Conservation (phyloP, 1,139 yeast genomes). For the Spathaspora sp. region DNA sequence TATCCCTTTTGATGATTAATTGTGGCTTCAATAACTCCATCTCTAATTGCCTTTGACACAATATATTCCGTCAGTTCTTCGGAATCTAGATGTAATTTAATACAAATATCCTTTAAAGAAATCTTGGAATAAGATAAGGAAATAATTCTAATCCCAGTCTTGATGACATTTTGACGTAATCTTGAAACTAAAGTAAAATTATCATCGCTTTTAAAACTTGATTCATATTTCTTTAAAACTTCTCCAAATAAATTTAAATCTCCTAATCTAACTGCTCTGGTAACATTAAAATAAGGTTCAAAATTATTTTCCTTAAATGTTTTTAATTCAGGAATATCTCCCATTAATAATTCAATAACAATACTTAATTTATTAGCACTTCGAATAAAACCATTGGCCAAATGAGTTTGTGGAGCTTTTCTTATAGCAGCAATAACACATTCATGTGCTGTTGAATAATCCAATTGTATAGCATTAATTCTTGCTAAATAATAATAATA, state of each 20-base stretch:
- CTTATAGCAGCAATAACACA: constrained; percentile 90
- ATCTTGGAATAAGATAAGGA: constrained; percentile 90
- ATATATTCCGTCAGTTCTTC: constrained; percentile 97
- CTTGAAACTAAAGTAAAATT: constrained; percentile 83
- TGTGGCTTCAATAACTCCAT: constrained; percentile 95
- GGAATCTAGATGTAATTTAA: constrained; percentile 86
- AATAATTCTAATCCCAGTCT: constrained; percentile 94
- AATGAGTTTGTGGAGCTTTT: constrained; percentile 92
- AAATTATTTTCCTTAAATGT: constrained; percentile 69
- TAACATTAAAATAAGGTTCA: constrained; percentile 80
- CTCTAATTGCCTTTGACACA: constrained; percentile 94
- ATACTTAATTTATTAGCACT: constrained; percentile 87
- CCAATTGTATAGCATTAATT: constrained; percentile 88
- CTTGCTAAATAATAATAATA: constrained; percentile 87
- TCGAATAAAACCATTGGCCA: constrained; percentile 85
- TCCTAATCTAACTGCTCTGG: constrained; percentile 91
- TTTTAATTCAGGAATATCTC: constrained; percentile 93
- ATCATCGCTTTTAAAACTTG: constrained; percentile 68
- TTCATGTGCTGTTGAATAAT: constrained; percentile 88
- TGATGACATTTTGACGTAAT: constrained; percentile 94
- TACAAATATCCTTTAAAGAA: constrained; percentile 85
- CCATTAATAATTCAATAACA: constrained; percentile 88
- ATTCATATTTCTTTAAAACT: constrained; percentile 67
- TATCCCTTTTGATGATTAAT: constrained; percentile 89
- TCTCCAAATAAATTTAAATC: constrained; percentile 80